Evolutionary conservation across 768 basidiomycete genomes (phyloP).

Genomic region (Tricholoma bakamatsutake): DNA sequence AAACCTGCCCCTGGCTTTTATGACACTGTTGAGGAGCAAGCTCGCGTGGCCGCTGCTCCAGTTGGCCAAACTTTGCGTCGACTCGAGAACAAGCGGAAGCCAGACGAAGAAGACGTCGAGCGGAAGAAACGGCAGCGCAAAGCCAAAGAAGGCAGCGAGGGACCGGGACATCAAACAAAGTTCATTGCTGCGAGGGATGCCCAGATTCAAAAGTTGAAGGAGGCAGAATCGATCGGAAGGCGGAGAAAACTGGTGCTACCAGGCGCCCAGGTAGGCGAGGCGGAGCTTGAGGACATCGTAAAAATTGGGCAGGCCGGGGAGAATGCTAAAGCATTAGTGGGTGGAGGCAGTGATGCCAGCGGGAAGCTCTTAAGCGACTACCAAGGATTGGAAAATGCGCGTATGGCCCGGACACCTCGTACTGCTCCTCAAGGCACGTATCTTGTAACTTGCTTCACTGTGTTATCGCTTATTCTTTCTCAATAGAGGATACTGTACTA

Average conservation of each 20-base stretch:
- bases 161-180: slow-evolving; percentile 72
- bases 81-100: slow-evolving; percentile 93
- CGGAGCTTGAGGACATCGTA: slow-evolving; percentile 94
- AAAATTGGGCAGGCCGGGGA: slow-evolving; percentile 95
- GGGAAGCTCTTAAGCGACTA: slow-evolving; percentile 89
- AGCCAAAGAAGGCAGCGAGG: slow-evolving; percentile 50
- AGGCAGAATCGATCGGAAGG: slow-evolving; percentile 92
- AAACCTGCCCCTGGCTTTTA: slow-evolving; percentile 94
- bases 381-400: slow-evolving; percentile 80
- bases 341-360: slow-evolving; percentile 77
- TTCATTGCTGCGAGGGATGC: slow-evolving; percentile 97
- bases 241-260: slow-evolving; percentile 82
- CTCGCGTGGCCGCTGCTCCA: slow-evolving; percentile 79
- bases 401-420: slow-evolving; percentile 90
- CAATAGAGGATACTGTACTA: slow-evolving; percentile 86
- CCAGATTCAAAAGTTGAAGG: slow-evolving; percentile 96
- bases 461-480: slow-evolving; percentile 1
- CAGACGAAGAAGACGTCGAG: slow-evolving; percentile 91
- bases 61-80: slow-evolving; percentile 87
- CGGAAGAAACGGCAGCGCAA: slow-evolving; percentile 84
- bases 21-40: slow-evolving; percentile 91
- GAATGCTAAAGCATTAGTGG: slow-evolving; percentile 80
- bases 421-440: slow-evolving; percentile 89
- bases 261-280: slow-evolving; percentile 87
- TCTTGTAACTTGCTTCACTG: background rate